These are phyloP conservation scores for Cajanus cajan DNA, from an alignment of 306 rosid genomes.

Conservation along the genomic window DNA sequence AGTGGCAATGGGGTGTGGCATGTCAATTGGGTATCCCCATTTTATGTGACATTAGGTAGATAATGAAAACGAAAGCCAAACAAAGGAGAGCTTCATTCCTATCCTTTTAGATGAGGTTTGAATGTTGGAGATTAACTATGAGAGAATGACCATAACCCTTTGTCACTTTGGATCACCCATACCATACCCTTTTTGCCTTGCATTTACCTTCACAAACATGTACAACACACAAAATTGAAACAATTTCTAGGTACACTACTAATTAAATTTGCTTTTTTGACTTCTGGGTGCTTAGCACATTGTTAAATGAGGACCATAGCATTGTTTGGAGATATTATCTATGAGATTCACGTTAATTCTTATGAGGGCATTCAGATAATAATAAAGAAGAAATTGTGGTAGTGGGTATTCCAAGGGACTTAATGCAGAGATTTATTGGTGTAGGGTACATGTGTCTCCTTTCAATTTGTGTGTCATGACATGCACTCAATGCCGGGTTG, in stretches of 20 bases:
- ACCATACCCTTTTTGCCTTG: background rate
- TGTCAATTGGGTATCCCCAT: conserved; percentile 31
- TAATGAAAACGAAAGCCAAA: conserved; percentile 69
- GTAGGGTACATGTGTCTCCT: conserved; percentile 30
- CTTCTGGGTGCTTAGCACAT: conserved; percentile 7
- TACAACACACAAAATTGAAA: background rate
- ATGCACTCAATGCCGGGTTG: conserved; percentile 29
- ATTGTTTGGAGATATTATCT: conserved; percentile 35
- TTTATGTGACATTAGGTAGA: conserved; percentile 36
- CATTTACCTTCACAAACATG: background rate
- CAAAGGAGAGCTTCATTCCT: conserved; percentile 75
- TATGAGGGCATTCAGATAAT: background rate
- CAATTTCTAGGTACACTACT: background rate
- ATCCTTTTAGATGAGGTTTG: conserved; percentile 73
- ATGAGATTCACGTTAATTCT: conserved; percentile 40
- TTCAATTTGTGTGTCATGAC: conserved; percentile 21
- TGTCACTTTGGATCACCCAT: conserved; percentile 36
- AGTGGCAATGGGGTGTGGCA: background rate
- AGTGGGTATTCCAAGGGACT: conserved; percentile 31
- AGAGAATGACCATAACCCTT: conserved; percentile 41
- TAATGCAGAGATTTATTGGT: conserved; percentile 1
- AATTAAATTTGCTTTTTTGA: background rate
- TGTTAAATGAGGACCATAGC: conserved; percentile 6
- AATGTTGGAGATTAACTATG: conserved; percentile 50
- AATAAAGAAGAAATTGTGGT: conserved; percentile 29